Evolutionary conservation across 345 rosid genomes (phyloP).

Genomic region (Dovyalis caffra): DNA sequence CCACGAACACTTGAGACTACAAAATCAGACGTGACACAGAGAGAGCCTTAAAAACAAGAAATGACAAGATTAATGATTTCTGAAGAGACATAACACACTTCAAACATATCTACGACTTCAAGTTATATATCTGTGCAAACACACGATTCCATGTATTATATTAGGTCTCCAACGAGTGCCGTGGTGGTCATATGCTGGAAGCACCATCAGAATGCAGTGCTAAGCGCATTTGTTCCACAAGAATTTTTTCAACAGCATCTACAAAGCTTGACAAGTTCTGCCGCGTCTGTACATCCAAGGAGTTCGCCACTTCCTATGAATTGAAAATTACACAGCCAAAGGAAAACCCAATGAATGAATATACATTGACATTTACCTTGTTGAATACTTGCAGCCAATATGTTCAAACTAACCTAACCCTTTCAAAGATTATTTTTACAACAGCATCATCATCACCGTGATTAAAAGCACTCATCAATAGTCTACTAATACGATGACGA

Average conservation of each 20-base stretch:
- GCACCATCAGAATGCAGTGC: neutral
- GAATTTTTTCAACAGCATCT: slow-evolving; percentile 44
- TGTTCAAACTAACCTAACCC: neutral
- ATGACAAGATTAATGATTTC: too few species aligned
- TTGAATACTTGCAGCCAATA: neutral
- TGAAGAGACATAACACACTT: too few species aligned
- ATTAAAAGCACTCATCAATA: neutral
- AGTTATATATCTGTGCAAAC: too few species aligned
- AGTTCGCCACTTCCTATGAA: slow-evolving; percentile 47
- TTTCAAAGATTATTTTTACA: neutral
- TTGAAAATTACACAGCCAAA: slow-evolving; percentile 7
- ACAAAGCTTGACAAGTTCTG: slow-evolving; percentile 43
- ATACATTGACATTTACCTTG: neutral
- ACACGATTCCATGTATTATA: too few species aligned
- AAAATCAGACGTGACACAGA: too few species aligned
- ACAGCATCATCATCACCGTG: neutral
- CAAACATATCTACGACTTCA: too few species aligned
- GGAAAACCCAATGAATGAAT: neutral
- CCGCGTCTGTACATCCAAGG: slow-evolving; percentile 34
- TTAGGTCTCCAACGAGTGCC: neutral
- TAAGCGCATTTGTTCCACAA: slow-evolving; percentile 32
- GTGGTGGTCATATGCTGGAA: neutral
- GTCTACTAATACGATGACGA: too few species aligned
- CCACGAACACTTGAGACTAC: too few species aligned
- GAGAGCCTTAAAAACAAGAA: too few species aligned